Evolutionary conservation across 78 protist genomes (phyloP), one percentile per base, ranked within the genome.

Genomic region (Dictyostelium purpureum): DNA sequence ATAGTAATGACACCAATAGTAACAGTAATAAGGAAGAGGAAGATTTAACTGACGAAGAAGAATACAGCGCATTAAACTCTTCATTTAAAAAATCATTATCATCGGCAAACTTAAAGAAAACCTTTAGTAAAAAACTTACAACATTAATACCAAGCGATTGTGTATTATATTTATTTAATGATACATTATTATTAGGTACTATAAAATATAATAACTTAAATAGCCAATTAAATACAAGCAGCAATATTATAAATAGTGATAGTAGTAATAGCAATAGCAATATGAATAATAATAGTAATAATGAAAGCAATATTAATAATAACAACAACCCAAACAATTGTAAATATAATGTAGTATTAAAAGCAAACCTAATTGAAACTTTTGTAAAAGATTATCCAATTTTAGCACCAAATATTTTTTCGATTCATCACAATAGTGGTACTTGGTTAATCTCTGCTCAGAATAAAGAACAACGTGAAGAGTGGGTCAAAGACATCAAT

Each of bases 401-500:
- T 31, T 26, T 26, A 33, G 51, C 37, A 38, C 49, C 75, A 40
- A 38, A 43, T 26, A 73, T 71, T 21, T 85, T 85, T 47, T 73
- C 82, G 37, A 61, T 85, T 37, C 91, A 85, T 43, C 91, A 85
- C 45, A 33, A 52, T 47, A 42, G 42, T 33, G 91, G 91, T 42
- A 85, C 71, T 21, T 85, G 43, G 42, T 49, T 85, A 19, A 42
- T 85, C 31, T 49, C 63, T 33, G 12, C 65, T 10, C 76, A 78
- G 35, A 59, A 31, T 33, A 51, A 40, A 42, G 91, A 85, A 38
- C 19, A 26, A 26, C 26, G 65, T 10, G 81, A 73, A n/a, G 42
- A 74, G 2, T 57, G 77, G 57, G 57, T 85, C 1, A 52, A 12
- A 40, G 81, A 38, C n/a, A 28, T 76, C 0, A 38, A 57, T 59